These are phyloP conservation scores for Cenchrus purpureus DNA, from an alignment of 176 grass and related monocot species.

Conservation along the genomic window DNA sequence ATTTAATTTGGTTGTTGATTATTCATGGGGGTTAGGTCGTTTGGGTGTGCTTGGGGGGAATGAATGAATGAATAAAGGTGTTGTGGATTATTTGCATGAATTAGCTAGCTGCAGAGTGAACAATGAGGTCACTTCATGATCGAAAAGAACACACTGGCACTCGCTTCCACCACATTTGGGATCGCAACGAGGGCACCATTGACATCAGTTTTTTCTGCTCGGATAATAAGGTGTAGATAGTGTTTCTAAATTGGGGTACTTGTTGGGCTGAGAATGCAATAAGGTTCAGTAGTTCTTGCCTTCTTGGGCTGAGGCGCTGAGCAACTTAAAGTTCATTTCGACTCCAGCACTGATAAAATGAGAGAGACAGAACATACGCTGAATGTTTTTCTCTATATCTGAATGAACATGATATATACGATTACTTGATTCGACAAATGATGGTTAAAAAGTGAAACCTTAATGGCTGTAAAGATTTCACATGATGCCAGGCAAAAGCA, in stretches of 20 bases:
- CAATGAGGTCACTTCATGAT: too few relatives aligned
- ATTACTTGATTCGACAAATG: not conserved
- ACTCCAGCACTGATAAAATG: not conserved
- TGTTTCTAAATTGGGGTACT: not conserved
- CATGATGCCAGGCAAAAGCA: not conserved
- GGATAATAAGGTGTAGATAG: too few relatives aligned
- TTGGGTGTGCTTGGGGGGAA: not conserved
- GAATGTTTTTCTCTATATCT: too few relatives aligned
- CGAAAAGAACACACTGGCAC: too few relatives aligned
- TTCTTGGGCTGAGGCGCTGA: not conserved
- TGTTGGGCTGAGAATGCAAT: not conserved
- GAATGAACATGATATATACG: too few relatives aligned
- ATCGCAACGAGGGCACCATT: too few relatives aligned
- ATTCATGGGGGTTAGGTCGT: not conserved
- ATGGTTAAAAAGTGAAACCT: not conserved
- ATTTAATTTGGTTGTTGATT: conserved; percentile 14
- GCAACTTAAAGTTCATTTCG: not conserved
- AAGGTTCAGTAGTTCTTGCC: not conserved
- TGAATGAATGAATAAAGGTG: not conserved
- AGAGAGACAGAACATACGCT: not conserved
- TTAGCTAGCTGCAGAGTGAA: not conserved
- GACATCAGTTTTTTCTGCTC: too few relatives aligned
- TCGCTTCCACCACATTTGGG: too few relatives aligned
- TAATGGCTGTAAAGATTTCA: not conserved
- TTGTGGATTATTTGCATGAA: not conserved